These are phyloP conservation scores for Sarocladiaceae sp. DNA, from an alignment of 2,329 filamentous ascomycete species.

Conservation along the genomic window DNA sequence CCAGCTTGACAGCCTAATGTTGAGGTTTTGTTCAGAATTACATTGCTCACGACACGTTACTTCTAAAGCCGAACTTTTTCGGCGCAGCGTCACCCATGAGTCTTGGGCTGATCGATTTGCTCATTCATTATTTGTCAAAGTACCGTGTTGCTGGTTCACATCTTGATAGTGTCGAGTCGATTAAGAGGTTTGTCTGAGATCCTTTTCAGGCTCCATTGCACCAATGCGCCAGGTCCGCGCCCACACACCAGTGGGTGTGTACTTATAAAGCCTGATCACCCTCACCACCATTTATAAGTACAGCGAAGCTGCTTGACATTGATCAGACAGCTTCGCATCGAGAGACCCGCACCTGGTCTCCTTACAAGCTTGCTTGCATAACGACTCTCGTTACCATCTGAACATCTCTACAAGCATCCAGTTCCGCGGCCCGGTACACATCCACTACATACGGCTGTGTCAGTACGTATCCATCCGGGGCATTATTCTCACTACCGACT, in stretches of 20 bases:
- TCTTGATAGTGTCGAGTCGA: conserved; percentile 1
- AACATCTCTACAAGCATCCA: conserved; percentile 1
- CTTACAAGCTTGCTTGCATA: not conserved
- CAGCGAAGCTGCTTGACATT: not conserved
- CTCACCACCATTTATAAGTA: not conserved
- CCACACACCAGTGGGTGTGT: not conserved
- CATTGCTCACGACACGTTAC: not conserved
- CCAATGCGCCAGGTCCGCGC: not conserved
- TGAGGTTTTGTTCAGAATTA: not conserved
- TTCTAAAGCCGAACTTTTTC: conserved; percentile 4
- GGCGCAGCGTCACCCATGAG: not conserved
- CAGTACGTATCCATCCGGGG: not conserved
- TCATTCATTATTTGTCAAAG: conserved; percentile 4
- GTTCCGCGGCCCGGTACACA: not conserved
- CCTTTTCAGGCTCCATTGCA: not conserved
- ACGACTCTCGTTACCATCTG: not conserved
- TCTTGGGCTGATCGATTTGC: not conserved
- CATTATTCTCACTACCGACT: not conserved
- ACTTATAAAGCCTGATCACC: not conserved
- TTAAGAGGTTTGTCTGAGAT: conserved; percentile 2
- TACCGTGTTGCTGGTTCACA: not conserved
- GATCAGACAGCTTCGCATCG: not conserved
- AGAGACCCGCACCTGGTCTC: not conserved
- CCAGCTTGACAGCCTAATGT: not conserved
- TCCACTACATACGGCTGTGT: not conserved